Percentiles rank a stretch among this genome's conserved stretches.
Evolutionary conservation across 345 rosid genomes (phyloP).

Genomic region (Luvunga scandens): DNA sequence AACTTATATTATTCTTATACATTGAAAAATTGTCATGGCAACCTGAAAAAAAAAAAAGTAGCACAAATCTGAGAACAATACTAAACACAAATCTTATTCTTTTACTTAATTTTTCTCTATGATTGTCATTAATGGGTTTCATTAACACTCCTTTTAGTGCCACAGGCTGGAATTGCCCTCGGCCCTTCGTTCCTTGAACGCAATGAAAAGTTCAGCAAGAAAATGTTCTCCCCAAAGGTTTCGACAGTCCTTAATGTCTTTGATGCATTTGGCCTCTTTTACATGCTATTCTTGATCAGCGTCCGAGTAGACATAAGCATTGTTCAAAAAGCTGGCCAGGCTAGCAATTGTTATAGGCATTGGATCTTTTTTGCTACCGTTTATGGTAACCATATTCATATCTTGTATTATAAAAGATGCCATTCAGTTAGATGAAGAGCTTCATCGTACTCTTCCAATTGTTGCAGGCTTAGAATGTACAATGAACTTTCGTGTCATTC

Average conservation of each 20-base stretch:
- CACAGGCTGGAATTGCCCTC: slow-evolving; percentile 41
- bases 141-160: not conserved
- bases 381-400: not conserved
- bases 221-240: slow-evolving; percentile 25
- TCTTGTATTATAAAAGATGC: slow-evolving; percentile 16
- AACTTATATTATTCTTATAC: no score
- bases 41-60: no score
- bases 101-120: no score
- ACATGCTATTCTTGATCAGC: slow-evolving; percentile 32
- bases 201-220: slow-evolving; percentile 11
- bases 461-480: slow-evolving; percentile 17
- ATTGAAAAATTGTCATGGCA: no score
- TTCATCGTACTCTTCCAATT: not conserved
- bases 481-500: slow-evolving; percentile 36
- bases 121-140: not conserved
- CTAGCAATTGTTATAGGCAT: slow-evolving; percentile 35
- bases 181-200: slow-evolving; percentile 39
- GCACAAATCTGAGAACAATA: no score
- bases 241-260: slow-evolving; percentile 19
- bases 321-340: slow-evolving; percentile 33
- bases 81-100: no score
- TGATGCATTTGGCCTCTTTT: slow-evolving; percentile 32
- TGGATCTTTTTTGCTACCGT: slow-evolving; percentile 28
- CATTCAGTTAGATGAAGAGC: not conserved
- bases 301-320: slow-evolving; percentile 33